Percentiles rank a stretch among this genome's conserved stretches.
phyloP scores from a whole-genome alignment of 352 stramenopile genomes.

The Blastocystis sp. region DNA sequence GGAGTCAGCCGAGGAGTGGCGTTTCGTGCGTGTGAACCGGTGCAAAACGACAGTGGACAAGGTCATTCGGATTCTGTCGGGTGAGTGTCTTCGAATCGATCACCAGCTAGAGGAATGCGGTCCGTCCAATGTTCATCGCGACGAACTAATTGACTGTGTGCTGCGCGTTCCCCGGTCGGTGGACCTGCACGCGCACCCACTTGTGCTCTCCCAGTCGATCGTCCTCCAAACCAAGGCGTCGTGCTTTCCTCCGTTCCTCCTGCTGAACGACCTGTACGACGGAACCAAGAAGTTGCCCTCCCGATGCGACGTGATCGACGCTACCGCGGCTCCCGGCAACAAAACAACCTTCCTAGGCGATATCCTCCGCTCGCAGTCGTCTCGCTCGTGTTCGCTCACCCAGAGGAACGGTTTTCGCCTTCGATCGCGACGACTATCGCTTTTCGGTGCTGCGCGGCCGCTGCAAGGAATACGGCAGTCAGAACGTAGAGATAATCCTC shows the following conservation, averaged over 20 bases:
- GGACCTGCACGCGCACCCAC: conserved; percentile 71
- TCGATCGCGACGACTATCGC: conserved; percentile 71
- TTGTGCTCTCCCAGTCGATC: conserved; percentile 70
- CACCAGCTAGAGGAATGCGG: not conserved
- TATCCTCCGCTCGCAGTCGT: not conserved
- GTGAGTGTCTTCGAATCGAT: not conserved
- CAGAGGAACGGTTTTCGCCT: conserved; percentile 68
- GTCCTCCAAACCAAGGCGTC: conserved; percentile 76
- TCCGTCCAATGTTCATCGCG: conserved; percentile 58
- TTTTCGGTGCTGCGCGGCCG: conserved; percentile 69
- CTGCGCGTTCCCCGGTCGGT: conserved; percentile 71
- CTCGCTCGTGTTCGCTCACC: not conserved
- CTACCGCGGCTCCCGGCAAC: conserved; percentile 73
- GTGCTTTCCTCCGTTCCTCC: conserved; percentile 73
- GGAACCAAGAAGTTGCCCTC: not conserved
- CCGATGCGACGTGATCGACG: conserved; percentile 71
- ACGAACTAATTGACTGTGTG: conserved; percentile 67
- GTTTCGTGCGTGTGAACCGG: conserved; percentile 67
- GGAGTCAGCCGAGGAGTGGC: conserved; percentile 63
- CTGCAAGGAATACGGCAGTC: conserved; percentile 68
- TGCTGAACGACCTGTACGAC: conserved; percentile 66
- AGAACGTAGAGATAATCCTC: conserved; percentile 65
- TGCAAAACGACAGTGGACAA: conserved; percentile 63
- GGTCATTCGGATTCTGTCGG: not conserved
- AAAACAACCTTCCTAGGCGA: conserved; percentile 72